Base-by-base conservation (phyloP, 352 stramenopile species). In the Phytophthora palmivora region DNA sequence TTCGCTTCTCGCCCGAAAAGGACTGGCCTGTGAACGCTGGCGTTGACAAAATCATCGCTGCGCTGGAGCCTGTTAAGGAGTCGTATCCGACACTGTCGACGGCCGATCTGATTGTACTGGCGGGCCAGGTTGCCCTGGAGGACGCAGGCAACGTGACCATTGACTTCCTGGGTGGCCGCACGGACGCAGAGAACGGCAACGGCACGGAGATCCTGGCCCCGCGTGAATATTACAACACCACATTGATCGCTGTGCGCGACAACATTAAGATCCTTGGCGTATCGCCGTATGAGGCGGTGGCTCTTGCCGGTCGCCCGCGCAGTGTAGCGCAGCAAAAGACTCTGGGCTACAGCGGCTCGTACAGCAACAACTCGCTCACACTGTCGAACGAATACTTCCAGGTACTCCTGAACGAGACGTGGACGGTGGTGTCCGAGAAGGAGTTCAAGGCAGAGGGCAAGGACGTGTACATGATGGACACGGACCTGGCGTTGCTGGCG, bases 191-290 rank as follows among this genome's bases (percentile, higher is more conserved):
- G 3, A 83, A 82, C 61, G 88, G 84, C 16, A 79, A 79, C 18
- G 83, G 65, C 12, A 88, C 62, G 74, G 96, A 59, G 64, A 98
- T 36, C 92, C 93, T 50, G 81, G 98, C 79, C 91, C 94, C 48
- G 76, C 60, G 97, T 67, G 92, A 95, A 64, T 94, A 93, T 48
- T 84, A 79, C 32, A 76, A 71, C 46, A 78, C 63, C 15, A 95
- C 83, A 1, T 78, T 84, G 58, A 70, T 79, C 34, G 90, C 97
- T 63, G 74, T 98, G 45, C 80, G 94, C 32, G 89, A 97, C 58
- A 87, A 98, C 45, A 98, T 98, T 70, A 86, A 91, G 47, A 83
- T 95, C 56, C 90, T 98, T 80, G 90, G 94, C 18, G 96, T 98
- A 39, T 82, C 82, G 43, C 89, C 96, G 59, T 60, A 82, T 32